Evolutionary conservation across 257 asterid species (phyloP).

Genomic region (Vinca minor): DNA sequence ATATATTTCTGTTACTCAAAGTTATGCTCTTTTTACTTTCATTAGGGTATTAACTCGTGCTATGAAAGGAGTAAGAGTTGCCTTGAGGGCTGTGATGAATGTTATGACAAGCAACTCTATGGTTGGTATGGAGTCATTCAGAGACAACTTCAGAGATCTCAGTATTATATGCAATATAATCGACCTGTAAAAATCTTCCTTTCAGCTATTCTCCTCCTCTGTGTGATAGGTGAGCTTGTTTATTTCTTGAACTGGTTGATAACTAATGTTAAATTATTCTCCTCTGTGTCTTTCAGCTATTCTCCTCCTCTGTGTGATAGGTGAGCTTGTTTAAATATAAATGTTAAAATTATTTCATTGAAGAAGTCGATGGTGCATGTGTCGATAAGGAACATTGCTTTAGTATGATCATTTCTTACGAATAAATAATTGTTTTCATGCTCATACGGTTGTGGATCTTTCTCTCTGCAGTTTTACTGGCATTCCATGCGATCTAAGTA

Average conservation of each 20-base stretch:
- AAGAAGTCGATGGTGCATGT: neutral
- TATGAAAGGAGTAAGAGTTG: conserved; percentile 63
- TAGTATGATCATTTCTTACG: neutral
- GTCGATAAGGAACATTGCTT: neutral
- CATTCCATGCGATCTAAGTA: conserved; percentile 21
- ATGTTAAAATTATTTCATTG: neutral
- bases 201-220: conserved; percentile 45
- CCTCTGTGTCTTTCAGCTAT: no score
- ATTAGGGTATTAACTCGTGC: conserved; percentile 47
- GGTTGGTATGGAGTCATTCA: conserved; percentile 77
- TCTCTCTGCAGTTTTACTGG: conserved; percentile 64
- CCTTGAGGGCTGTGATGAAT: conserved; percentile 56
- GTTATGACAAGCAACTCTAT: conserved; percentile 55
- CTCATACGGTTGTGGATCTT: neutral
- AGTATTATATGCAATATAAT: conserved; percentile 71
- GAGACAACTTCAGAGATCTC: conserved; percentile 87
- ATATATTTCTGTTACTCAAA: neutral
- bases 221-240: conserved; percentile 65
- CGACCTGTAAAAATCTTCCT: conserved; percentile 56
- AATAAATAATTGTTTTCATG: neutral
- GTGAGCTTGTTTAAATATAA: neutral
- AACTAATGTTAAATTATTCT: neutral
- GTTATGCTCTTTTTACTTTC: conserved; percentile 9
- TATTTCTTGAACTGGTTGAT: neutral
- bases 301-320: no score